Evolutionary conservation across 1,284 basidiomycete species (phyloP).

Genomic region (Leucoagaricus sp.): DNA sequence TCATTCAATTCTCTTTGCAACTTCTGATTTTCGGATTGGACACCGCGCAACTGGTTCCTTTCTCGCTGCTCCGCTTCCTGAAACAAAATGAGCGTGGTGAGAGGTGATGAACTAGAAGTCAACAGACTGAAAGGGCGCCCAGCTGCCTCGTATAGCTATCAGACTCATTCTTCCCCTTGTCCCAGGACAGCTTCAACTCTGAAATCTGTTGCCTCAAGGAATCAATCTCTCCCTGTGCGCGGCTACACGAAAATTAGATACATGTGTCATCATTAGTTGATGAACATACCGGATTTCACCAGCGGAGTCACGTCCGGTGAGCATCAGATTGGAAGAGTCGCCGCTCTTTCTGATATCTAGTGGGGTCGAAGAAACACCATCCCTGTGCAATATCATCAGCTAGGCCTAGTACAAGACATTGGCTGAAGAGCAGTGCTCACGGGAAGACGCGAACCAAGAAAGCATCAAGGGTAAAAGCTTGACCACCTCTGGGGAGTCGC

Average conservation of each 20-base stretch:
- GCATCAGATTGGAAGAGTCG: constrained; percentile 50
- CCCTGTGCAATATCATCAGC: constrained; percentile 38
- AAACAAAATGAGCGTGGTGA: background rate
- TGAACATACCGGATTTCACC: constrained; percentile 1
- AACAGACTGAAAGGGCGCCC: background rate
- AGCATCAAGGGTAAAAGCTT: constrained; percentile 61
- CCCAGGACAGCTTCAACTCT: background rate
- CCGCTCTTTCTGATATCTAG: constrained; percentile 32
- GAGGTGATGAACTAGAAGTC: background rate
- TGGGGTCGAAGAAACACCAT: constrained; percentile 55
- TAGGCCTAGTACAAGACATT: background rate
- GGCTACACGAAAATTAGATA: background rate
- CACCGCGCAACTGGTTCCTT: constrained; percentile 24
- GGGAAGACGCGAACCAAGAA: constrained; percentile 63
- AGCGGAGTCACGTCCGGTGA: constrained; percentile 42
- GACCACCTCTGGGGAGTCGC: constrained; percentile 45
- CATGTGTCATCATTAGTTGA: too few species aligned
- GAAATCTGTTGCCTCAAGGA: background rate
- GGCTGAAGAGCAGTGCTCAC: constrained; percentile 40
- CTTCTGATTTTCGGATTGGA: constrained; percentile 28
- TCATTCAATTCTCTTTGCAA: constrained; percentile 64
- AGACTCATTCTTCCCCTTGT: background rate
- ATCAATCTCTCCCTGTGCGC: constrained; percentile 4
- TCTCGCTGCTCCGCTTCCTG: constrained; percentile 30
- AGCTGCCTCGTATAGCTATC: background rate